Base-by-base conservation (phyloP, 192 early-diverging fungal genomes). In the Geranomyces variabilis region DNA sequence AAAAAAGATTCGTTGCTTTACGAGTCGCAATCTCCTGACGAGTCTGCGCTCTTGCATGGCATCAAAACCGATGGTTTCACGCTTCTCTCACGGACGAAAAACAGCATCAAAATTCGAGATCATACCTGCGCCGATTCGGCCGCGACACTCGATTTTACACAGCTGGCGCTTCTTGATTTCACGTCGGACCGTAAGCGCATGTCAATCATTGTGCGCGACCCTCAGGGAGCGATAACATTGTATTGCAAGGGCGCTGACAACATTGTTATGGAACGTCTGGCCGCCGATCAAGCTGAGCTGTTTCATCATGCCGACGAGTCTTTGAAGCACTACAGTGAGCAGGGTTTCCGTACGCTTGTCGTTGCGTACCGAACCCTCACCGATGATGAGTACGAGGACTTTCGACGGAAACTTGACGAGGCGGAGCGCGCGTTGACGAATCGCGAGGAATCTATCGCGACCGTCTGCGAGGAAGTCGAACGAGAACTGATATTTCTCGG, bases 211-310 rank as follows among this genome's bases (percentile, higher is more conserved):
- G 83, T 91, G 61, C 80, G 87, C 30, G 87, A 91, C 66, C 53
- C 43, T 41, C 90, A 89, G 1, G 74, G 74, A 14, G 24, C 57
- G n/a, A 93, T 95, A 57, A 84, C 88, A 13, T 75, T 97, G 53
- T 87, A 92, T 74, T 91, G 90, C 77, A 96, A 97, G 83, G 95
- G 95, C 29, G 94, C 94, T 1, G 94, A 96, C 75, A 93, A 93
- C 8, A 89, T 93, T 24, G 86, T 96, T 60, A 78, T 93, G 62
- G 90, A 59, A 22, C 88, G 94, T 29, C 77, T 97, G 43, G 41
- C 58, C 5, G 19, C 81, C 21, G 66, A 70, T 33, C 49, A 47
- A 21, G 69, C 63, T 14, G 61, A 51, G 12, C 15, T 67, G 21
- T n/a, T 85, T 17, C 49, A 68, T 34, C 53, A 49, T 22, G 66